Conservation (phyloP, 2,329 filamentous ascomycete genomes). For the Aureobasidium pullulans region DNA sequence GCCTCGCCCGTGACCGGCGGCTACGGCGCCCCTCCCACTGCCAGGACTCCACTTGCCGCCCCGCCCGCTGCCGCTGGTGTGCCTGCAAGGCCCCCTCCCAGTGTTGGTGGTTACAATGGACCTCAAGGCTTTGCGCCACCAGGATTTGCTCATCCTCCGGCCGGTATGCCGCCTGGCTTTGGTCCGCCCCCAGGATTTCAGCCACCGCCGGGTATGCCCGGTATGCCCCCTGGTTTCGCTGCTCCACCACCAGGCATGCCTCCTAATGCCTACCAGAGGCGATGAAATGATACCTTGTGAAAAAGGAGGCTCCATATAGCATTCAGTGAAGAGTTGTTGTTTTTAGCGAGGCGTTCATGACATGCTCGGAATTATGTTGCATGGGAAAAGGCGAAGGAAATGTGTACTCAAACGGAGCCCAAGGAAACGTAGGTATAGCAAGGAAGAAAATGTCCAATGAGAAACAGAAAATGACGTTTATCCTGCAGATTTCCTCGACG, state of each 20-base stretch:
- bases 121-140: conserved; percentile 48
- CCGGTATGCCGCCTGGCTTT: conserved; percentile 38
- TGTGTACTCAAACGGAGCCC: background rate
- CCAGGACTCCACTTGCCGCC: conserved; percentile 47
- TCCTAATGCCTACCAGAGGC: conserved; percentile 15
- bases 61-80: conserved; percentile 53
- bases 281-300: conserved; percentile 2
- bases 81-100: conserved; percentile 63
- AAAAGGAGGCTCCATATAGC: background rate
- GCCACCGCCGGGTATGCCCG: conserved; percentile 41
- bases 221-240: conserved; percentile 37
- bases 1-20: conserved; percentile 17
- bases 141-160: conserved; percentile 34
- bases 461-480: background rate
- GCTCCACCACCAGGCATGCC: conserved; percentile 20
- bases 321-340: conserved; percentile 3
- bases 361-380: conserved; percentile 7
- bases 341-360: conserved; percentile 16
- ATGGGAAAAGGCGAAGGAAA: background rate
- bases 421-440: background rate
- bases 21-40: conserved; percentile 17
- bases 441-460: background rate
- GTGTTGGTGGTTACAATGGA: conserved; percentile 60
- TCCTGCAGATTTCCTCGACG: background rate
- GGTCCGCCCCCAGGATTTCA: conserved; percentile 20